A percentile compares a stretch with the other conserved stretches of the same genome.
Conservation (phyloP, 163 green algal species). For the Prototheca cutis region DNA sequence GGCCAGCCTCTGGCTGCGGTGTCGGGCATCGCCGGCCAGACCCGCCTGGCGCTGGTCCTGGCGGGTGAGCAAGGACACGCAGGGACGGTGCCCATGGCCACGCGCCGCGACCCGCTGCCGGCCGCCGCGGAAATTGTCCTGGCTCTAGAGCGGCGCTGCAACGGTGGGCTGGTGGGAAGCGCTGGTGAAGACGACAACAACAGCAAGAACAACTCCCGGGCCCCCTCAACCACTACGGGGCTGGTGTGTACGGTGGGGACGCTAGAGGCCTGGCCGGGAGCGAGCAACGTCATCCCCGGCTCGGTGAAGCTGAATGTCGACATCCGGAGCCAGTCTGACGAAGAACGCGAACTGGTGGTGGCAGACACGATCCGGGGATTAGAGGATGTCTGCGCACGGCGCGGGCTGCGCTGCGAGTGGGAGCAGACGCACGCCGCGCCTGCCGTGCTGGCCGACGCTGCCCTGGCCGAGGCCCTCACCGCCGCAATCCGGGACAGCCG, state of each 20-base stretch:
- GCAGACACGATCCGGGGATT: conserved; percentile 6
- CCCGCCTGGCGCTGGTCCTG: conserved; percentile 35
- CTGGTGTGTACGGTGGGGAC: conserved; percentile 88
- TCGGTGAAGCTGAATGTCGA: conserved; percentile 19
- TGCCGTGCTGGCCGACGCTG: conserved; percentile 39
- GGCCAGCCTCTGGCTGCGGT: conserved; percentile 62
- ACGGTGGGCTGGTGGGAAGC: conserved; percentile 9
- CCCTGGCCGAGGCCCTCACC: conserved; percentile 16
- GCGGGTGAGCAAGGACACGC: conserved; percentile 57
- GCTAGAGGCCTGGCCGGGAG: conserved; percentile 60
- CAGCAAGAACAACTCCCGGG: too few species aligned
- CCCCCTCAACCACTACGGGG: background rate
- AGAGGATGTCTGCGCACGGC: conserved; percentile 23
- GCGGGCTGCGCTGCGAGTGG: conserved; percentile 40
- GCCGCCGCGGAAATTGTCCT: conserved; percentile 60
- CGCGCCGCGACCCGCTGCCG: conserved; percentile 59
- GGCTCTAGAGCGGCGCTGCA: conserved; percentile 51
- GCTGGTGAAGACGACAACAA: too few species aligned
- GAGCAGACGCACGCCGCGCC: conserved; percentile 47
- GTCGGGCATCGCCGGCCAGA: conserved; percentile 75
- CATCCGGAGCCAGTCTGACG: conserved; percentile 19
- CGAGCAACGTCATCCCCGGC: conserved; percentile 78
- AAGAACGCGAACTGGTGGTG: conserved; percentile 15
- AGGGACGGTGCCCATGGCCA: conserved; percentile 82
- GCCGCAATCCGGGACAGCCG: background rate